Evolutionary conservation across 75 land plant genomes (phyloP), one percentile per base, ranked within the genome.

Genomic region (Pinus tabuliformis): DNA sequence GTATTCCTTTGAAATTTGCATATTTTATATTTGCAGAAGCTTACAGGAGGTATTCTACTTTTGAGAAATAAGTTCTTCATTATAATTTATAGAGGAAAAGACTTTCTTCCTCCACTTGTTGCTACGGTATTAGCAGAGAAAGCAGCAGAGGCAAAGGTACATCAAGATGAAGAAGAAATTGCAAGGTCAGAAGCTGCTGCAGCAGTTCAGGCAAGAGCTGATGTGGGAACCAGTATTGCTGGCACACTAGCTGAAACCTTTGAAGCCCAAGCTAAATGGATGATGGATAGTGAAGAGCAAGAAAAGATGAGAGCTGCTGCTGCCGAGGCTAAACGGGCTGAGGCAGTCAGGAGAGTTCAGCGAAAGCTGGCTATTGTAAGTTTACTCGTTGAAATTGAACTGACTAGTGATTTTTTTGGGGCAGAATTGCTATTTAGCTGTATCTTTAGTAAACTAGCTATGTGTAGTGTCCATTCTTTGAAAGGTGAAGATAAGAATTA

Each of bases 241-340:
- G 97, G 97, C 68, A 90, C 97, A 57, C 80, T 94, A 65, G 95
- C 86, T 70, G 97, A 94, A 75, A 88, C 91, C 72, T 83, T 82
- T 78, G 95, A 94, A 74, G 92, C 95, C 39, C 87, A 88, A 76
- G 86, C 95, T 11, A 70, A 88, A 36, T 94, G 97, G 97, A 92
- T 85, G 78, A 87, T 75, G 77, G 78, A 81, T 33, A 77, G 84
- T 78, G 87, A 90, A 56, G 95, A 92, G 60, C 79, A 36, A 52
- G 76, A 82, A 20, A 87, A 81, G 30, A 85, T 83, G 80, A 78
- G 81, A 59, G 84, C 81, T 74, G 88, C 80, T 52, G 88, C 84
- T 68, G 84, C 91, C 30, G 82, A 81, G 79, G 85, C 89, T 37
- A 84, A 76, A 75, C 80, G n/a, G 70, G 76, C 72, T 21, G 83